Conservation (phyloP, 306 rosid genomes). For the Vicia sativa region DNA sequence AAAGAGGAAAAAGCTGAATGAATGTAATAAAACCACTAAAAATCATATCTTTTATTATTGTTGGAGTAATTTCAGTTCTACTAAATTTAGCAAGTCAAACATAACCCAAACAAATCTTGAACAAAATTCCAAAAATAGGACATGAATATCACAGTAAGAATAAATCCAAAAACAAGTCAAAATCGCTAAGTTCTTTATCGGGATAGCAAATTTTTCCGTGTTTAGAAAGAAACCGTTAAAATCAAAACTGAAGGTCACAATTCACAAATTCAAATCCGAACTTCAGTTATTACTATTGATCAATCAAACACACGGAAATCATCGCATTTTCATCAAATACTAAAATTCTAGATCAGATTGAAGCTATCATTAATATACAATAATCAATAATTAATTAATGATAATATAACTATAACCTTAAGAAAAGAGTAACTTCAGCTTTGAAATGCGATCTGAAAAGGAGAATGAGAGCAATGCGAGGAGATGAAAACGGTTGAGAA, state of each 20-base stretch:
- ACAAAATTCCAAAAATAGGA: constrained; percentile 40
- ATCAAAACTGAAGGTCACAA: neutral
- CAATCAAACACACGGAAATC: neutral
- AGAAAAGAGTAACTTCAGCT: neutral
- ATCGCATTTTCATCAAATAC: constrained; percentile 21
- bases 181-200: constrained; percentile 6
- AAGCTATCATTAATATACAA: neutral
- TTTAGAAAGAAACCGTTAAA: constrained; percentile 33
- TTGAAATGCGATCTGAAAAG: constrained; percentile 33
- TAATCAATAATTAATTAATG: neutral
- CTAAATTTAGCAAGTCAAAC: constrained; percentile 41
- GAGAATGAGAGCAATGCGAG: neutral
- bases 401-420: neutral
- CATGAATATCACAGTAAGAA: constrained; percentile 4
- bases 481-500: constrained; percentile 4
- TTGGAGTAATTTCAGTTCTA: constrained; percentile 17
- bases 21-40: constrained; percentile 42
- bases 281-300: neutral
- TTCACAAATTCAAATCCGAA: constrained; percentile 11
- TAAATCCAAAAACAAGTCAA: constrained; percentile 25
- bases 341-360: constrained; percentile 5
- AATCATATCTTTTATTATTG: neutral
- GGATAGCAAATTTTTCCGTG: constrained; percentile 35
- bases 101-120: constrained; percentile 40
- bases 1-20: constrained; percentile 9